Percentiles rank a stretch among this genome's conserved stretches.
Conservation (phyloP, 179 eudicot genomes). For the Gypsophila paniculata region DNA sequence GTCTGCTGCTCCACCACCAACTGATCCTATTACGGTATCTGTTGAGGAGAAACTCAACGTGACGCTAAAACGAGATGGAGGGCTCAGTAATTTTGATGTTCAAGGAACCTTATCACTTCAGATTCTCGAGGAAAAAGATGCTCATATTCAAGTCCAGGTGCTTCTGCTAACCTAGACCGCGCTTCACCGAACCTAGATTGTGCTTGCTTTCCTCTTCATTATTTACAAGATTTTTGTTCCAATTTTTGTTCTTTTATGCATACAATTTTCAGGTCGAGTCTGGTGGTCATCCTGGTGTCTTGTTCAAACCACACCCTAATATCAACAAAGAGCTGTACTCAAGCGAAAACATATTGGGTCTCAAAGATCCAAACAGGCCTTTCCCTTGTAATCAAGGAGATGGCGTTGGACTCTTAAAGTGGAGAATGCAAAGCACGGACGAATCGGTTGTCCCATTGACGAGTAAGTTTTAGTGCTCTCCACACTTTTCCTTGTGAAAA, state of each 20-base stretch:
- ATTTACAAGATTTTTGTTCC: background rate
- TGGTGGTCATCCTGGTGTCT: slow-evolving; percentile 66
- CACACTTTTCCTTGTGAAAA: background rate
- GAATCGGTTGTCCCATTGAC: slow-evolving; percentile 83
- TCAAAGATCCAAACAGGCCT: slow-evolving; percentile 89
- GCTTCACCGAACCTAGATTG: background rate
- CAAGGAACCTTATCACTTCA: slow-evolving; percentile 92
- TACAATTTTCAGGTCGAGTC: slow-evolving; percentile 62
- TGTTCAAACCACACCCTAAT: slow-evolving; percentile 92
- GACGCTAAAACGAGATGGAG: slow-evolving; percentile 82
- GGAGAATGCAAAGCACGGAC: slow-evolving; percentile 96
- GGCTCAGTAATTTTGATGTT: slow-evolving; percentile 81
- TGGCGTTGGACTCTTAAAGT: slow-evolving; percentile 80
- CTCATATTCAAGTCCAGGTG: slow-evolving; percentile 94
- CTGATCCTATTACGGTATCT: slow-evolving; percentile 86
- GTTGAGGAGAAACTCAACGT: slow-evolving; percentile 92
- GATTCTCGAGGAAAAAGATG: slow-evolving; percentile 89
- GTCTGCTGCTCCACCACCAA: slow-evolving; percentile 76
- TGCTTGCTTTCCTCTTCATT: background rate
- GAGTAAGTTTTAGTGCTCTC: slow-evolving; percentile 44
- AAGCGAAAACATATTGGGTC: slow-evolving; percentile 81
- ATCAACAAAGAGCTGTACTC: slow-evolving; percentile 78
- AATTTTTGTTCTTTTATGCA: background rate
- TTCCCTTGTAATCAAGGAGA: slow-evolving; percentile 88
- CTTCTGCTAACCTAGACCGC: slow-evolving; percentile 9